phyloP scores from a whole-genome alignment of 2,329 filamentous ascomycete genomes.

The Fusarium sp. region DNA sequence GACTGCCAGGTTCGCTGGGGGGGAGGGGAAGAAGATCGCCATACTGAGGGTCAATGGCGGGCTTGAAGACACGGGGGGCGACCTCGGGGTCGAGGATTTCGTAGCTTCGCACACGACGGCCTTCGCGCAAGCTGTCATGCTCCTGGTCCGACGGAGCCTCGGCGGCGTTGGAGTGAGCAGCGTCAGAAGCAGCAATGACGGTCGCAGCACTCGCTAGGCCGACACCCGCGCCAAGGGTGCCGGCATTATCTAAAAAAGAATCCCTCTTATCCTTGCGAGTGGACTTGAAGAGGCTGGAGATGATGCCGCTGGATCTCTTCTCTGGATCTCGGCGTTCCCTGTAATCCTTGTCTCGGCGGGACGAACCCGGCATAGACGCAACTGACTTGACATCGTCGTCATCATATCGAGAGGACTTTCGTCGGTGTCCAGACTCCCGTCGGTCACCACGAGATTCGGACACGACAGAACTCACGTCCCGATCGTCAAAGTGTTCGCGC shows the following conservation, averaged over 20 bases:
- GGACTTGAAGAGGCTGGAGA: slow-evolving; percentile 60
- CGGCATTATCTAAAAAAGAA: slow-evolving; percentile 78
- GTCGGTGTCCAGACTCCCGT: slow-evolving; percentile 47
- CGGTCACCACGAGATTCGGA: slow-evolving; percentile 53
- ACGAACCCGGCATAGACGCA: slow-evolving; percentile 48
- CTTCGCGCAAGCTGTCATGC: slow-evolving; percentile 42
- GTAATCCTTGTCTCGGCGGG: slow-evolving; percentile 47
- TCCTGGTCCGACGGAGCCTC: slow-evolving; percentile 53
- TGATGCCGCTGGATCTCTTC: slow-evolving; percentile 54
- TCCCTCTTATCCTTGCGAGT: slow-evolving; percentile 55
- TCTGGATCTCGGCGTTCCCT: slow-evolving; percentile 45
- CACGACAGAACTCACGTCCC: slow-evolving; percentile 59
- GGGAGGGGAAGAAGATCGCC: slow-evolving; percentile 70
- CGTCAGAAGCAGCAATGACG: slow-evolving; percentile 50
- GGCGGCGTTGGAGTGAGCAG: slow-evolving; percentile 56
- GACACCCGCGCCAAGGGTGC: slow-evolving; percentile 73
- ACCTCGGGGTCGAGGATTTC: slow-evolving; percentile 65
- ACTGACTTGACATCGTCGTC: slow-evolving; percentile 59
- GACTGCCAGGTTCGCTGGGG: slow-evolving; percentile 64
- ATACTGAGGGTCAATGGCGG: slow-evolving; percentile 71
- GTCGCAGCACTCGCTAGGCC: slow-evolving; percentile 63
- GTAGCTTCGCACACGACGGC: slow-evolving; percentile 39
- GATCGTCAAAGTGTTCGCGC: slow-evolving; percentile 53
- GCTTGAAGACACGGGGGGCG: slow-evolving; percentile 64
- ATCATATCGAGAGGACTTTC: slow-evolving; percentile 51